These are phyloP conservation scores for Neopestalotiopsis sp. DNA, from an alignment of 2,329 filamentous ascomycete species.

Conservation along the genomic window DNA sequence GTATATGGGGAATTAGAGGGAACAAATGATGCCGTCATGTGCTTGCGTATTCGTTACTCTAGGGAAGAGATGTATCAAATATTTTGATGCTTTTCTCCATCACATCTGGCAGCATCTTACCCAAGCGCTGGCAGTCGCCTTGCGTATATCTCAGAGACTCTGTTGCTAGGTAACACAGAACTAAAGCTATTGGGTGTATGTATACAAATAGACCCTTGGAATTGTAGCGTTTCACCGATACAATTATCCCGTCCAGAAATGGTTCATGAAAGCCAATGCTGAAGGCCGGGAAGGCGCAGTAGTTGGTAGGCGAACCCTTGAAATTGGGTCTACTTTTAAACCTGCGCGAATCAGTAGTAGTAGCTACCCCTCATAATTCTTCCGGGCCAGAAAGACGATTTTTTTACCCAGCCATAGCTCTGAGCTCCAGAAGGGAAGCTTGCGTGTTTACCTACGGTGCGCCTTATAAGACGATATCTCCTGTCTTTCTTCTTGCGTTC, in stretches of 20 bases:
- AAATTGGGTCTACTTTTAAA: constrained; percentile 8
- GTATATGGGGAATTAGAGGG: not conserved
- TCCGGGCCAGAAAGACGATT: constrained; percentile 7
- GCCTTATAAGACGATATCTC: constrained; percentile 11
- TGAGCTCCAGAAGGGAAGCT: not conserved
- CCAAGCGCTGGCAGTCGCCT: not conserved
- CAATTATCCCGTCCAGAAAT: constrained; percentile 20
- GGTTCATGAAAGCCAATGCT: not conserved
- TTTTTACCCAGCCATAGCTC: constrained; percentile 16
- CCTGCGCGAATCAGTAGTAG: not conserved
- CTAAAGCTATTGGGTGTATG: not conserved
- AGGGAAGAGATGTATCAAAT: too few relatives aligned
- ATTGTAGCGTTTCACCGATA: constrained; percentile 8
- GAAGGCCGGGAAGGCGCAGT: constrained; percentile 16
- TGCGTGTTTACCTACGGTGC: not conserved
- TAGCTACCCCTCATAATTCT: constrained; percentile 21
- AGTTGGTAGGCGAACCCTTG: constrained; percentile 13
- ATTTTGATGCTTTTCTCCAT: not conserved
- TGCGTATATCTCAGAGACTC: not conserved
- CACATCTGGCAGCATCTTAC: not conserved
- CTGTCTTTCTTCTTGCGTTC: not conserved
- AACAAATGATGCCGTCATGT: not conserved
- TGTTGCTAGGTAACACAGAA: not conserved
- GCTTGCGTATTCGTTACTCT: not conserved
- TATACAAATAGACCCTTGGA: not conserved